Evolutionary conservation across 331 rosid genomes (phyloP), one percentile per base, ranked within the genome.

Genomic region (Prunus yedoensis): DNA sequence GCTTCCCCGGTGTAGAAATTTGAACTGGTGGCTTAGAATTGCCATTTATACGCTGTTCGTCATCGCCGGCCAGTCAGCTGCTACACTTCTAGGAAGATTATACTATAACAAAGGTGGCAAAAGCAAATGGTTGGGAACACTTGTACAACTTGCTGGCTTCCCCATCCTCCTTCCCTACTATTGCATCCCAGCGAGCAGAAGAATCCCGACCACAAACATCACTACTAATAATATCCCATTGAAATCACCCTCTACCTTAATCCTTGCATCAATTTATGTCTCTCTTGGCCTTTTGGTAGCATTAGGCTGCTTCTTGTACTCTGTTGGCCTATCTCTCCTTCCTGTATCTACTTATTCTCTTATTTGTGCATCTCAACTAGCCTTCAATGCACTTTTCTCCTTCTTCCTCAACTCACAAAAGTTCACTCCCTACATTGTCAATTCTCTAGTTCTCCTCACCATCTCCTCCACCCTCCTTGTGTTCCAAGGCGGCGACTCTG

Each of bases 291-390:
- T 90, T 5, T 68, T 89, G 1, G 0, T 59, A 9, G 88, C 87
- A 30, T 74, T 73, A 11, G 52, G 66, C 41, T 80, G 91, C 67
- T 87, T 64, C 58, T 74, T 88, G 69, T 85, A 75, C 69, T 84
- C 94, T 30, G 13, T 85, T 38, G 96, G 97, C 9, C 75, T 90
- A 3, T 52, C 21, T 57, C 83, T 86, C 88, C 87, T 90, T 49
- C 95, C 91, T 45, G 88, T 85, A 2, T 90, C 98, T 9, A 93
- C 98, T 17, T 88, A 35, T 59, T 85, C 96, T 14, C 91, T 93
- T 51, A 74, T 90, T 23, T 32, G 80, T 10, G 82, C 98, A 21
- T 85, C 98, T 1, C 93, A 85, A 51, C 80, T 93, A 57, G 94
- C 89, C 51, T 90, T 90, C 79, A 93, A 89, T 78, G 93, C 90